A percentile compares a stretch with the other conserved stretches of the same genome.
Conservation (phyloP, 1,139 yeast species). For the Arxiozyma bovina region DNA sequence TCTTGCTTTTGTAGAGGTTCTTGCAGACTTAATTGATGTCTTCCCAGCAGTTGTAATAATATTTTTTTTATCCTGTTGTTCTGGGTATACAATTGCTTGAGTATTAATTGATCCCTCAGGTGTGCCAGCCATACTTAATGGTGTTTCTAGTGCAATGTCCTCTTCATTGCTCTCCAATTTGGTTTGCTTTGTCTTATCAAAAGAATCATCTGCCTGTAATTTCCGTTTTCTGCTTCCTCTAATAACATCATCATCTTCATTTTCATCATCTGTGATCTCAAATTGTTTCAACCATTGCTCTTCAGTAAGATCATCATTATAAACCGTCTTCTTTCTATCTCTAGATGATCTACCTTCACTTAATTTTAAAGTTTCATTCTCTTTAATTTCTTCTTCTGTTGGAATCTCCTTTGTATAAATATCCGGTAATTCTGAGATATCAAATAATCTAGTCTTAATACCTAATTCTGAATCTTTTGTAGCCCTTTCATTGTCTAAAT, state of each 20-base stretch:
- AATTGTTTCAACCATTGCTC: slow-evolving; percentile 68
- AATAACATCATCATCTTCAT: slow-evolving; percentile 1
- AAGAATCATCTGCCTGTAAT: slow-evolving; percentile 6
- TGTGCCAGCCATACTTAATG: slow-evolving; percentile 3
- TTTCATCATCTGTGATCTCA: slow-evolving; percentile 34
- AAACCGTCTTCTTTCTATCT: slow-evolving; percentile 49
- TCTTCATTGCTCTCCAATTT: slow-evolving; percentile 12
- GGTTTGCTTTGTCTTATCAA: slow-evolving; percentile 16
- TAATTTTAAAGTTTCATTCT: slow-evolving; percentile 33
- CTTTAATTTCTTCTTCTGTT: slow-evolving; percentile 38
- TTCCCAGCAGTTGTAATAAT: slow-evolving; percentile 14
- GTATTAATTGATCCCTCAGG: slow-evolving; percentile 1
- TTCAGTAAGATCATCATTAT: slow-evolving; percentile 66
- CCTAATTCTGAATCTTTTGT: slow-evolving; percentile 36
- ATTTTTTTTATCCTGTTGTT: neutral
- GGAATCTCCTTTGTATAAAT: slow-evolving; percentile 60
- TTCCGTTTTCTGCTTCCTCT: slow-evolving; percentile 10
- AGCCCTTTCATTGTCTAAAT: slow-evolving; percentile 50
- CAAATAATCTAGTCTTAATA: slow-evolving; percentile 44
- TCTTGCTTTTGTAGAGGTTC: slow-evolving; percentile 14
- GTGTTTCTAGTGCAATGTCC: slow-evolving; percentile 1
- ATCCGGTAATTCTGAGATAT: slow-evolving; percentile 57
- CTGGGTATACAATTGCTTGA: neutral
- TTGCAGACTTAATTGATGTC: slow-evolving; percentile 22
- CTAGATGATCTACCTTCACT: slow-evolving; percentile 51